Conservation (phyloP, 2,329 filamentous ascomycete genomes). For the Fusarium lyarnte region DNA sequence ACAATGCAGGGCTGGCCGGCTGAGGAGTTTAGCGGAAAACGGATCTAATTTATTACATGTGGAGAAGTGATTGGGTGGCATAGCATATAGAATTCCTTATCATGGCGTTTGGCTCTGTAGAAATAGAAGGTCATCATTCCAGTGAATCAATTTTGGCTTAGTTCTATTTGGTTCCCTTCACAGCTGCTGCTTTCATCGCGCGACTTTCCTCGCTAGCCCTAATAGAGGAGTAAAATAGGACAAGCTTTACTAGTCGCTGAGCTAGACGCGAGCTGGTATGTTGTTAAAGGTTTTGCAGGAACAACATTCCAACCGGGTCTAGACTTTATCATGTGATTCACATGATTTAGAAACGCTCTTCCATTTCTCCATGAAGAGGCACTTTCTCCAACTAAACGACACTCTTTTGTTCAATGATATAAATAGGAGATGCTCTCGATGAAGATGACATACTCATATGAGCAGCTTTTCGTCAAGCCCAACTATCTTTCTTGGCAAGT, state of each 20-base stretch:
- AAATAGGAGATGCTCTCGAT: not conserved
- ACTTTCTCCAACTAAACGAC: not conserved
- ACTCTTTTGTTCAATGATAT: too few relatives aligned
- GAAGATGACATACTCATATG: not conserved
- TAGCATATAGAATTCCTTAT: not conserved
- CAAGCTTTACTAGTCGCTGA: not conserved
- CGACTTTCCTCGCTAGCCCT: not conserved
- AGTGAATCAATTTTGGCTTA: rapidly evolving
- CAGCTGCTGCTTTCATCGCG: not conserved
- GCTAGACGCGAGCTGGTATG: not conserved
- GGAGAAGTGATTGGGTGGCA: not conserved
- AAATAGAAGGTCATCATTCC: not conserved
- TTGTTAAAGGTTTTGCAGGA: not conserved
- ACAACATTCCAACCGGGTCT: not conserved
- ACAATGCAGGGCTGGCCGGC: constrained; percentile 17
- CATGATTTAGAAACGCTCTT: not conserved
- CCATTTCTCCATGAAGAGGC: not conserved
- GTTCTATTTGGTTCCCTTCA: rapidly evolving
- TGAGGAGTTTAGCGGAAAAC: not conserved
- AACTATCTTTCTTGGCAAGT: not conserved
- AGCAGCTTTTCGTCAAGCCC: not conserved
- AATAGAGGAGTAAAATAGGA: rapidly evolving
- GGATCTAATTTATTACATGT: not conserved
- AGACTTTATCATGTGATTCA: not conserved
- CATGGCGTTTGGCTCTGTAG: not conserved